Evolutionary conservation across 1,284 basidiomycete species (phyloP).

Genomic region (Earliella scabrosa): DNA sequence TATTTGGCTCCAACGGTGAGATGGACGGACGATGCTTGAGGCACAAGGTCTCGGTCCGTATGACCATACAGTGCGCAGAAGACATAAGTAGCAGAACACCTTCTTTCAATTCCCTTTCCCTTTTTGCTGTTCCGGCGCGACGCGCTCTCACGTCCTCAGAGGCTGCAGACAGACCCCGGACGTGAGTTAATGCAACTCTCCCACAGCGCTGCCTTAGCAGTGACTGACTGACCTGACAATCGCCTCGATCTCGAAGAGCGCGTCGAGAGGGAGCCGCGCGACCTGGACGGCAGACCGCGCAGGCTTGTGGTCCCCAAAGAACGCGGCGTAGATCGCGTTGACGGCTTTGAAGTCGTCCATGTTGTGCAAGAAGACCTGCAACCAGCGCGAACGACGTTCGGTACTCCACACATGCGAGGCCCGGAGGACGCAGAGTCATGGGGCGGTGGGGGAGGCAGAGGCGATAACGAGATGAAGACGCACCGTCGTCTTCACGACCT

Average conservation of each 20-base stretch:
- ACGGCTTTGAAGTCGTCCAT: constrained; percentile 92
- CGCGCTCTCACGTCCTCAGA: too few relatives aligned
- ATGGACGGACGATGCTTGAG: too few relatives aligned
- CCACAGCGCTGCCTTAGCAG: too few relatives aligned
- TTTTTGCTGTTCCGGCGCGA: too few relatives aligned
- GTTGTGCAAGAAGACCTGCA: constrained; percentile 87
- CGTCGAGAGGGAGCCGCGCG: constrained; percentile 76
- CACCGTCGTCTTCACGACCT: constrained; percentile 88
- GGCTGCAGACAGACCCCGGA: too few relatives aligned
- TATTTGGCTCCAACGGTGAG: too few relatives aligned
- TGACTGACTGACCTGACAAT: constrained; percentile 55
- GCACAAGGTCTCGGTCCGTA: too few relatives aligned
- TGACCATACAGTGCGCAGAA: too few relatives aligned
- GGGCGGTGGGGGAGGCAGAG: not conserved
- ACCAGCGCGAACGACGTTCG: not conserved
- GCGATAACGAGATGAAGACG: constrained; percentile 31
- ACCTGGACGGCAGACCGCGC: constrained; percentile 91
- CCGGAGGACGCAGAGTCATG: not conserved
- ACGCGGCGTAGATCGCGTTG: constrained; percentile 79
- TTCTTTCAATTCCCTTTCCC: too few relatives aligned
- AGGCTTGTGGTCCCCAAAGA: constrained; percentile 92
- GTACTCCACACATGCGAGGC: not conserved
- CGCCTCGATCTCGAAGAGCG: constrained; percentile 91
- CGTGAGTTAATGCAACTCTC: too few relatives aligned
- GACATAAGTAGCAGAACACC: too few relatives aligned